Conservation (phyloP, 2,329 filamentous ascomycete genomes). For the Lojkania enalia region DNA sequence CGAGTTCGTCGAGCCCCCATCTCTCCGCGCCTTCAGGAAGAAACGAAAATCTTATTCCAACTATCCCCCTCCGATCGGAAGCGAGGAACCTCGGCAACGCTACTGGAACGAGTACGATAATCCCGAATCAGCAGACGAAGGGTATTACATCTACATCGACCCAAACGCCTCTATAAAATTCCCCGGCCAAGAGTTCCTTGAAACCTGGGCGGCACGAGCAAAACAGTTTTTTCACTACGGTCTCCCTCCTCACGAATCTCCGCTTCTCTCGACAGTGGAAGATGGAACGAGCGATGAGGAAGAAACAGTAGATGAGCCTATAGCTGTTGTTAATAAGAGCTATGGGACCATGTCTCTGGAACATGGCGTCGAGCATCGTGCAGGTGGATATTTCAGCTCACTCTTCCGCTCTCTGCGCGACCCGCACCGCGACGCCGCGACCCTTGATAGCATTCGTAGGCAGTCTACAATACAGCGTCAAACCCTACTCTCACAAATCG, state of each 20-base stretch:
- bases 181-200: conserved; percentile 65
- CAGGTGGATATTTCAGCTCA: conserved; percentile 35
- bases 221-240: conserved; percentile 29
- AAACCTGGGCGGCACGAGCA: conserved; percentile 39
- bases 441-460: conserved; percentile 14
- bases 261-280: conserved; percentile 40
- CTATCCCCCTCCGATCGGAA: conserved; percentile 24
- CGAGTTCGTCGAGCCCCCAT: conserved; percentile 43
- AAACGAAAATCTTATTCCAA: conserved; percentile 43
- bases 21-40: conserved; percentile 49
- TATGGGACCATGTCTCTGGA: conserved; percentile 52
- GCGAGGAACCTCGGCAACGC: conserved; percentile 31
- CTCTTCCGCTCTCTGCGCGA: conserved; percentile 33
- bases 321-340: conserved; percentile 49
- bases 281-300: conserved; percentile 56
- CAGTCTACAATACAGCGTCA: conserved; percentile 49
- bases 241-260: conserved; percentile 23
- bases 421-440: conserved; percentile 49
- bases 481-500: conserved; percentile 44
- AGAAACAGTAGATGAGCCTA: conserved; percentile 50
- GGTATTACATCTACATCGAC: conserved; percentile 75
- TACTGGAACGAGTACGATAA: conserved; percentile 92
- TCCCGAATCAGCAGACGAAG: conserved; percentile 65
- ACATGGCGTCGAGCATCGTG: background rate
- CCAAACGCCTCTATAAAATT: conserved; percentile 65